phyloP scores from a whole-genome alignment of 1,284 basidiomycete genomes.

The Rhodotorula glutinis region DNA sequence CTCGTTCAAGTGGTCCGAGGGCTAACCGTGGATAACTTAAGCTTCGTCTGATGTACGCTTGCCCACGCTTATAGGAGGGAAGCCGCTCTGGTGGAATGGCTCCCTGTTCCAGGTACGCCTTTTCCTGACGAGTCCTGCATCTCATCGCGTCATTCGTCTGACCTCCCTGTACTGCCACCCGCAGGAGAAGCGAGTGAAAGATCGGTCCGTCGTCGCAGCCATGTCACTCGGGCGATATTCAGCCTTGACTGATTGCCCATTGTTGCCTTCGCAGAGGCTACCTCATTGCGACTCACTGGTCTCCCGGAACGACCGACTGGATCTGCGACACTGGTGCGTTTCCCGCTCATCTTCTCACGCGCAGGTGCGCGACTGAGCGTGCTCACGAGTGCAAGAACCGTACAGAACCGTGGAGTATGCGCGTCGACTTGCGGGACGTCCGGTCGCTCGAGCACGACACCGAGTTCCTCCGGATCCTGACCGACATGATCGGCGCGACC shows the following conservation, averaged over 20 bases:
- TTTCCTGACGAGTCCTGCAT: too few relatives aligned
- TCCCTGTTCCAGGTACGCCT: slow-evolving; percentile 21
- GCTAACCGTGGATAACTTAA: too few relatives aligned
- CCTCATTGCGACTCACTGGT: slow-evolving; percentile 38
- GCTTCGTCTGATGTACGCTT: too few relatives aligned
- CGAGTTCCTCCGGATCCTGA: slow-evolving; percentile 29
- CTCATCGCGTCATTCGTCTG: background rate
- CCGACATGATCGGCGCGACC: slow-evolving; percentile 38
- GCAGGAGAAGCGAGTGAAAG: slow-evolving; percentile 36
- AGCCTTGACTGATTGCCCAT: too few relatives aligned
- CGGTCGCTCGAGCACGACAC: slow-evolving; percentile 22
- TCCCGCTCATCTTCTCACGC: background rate
- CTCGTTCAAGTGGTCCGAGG: too few relatives aligned
- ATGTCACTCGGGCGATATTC: too few relatives aligned
- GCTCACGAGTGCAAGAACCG: background rate
- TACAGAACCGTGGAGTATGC: slow-evolving; percentile 23
- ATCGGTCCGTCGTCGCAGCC: slow-evolving; percentile 1
- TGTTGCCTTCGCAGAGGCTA: slow-evolving; percentile 16
- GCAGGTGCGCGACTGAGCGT: too few relatives aligned
- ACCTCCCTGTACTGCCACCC: background rate
- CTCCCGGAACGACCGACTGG: slow-evolving; percentile 35
- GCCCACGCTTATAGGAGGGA: background rate
- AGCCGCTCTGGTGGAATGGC: slow-evolving; percentile 38
- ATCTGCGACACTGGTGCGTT: slow-evolving; percentile 30
- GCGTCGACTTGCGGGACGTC: slow-evolving; percentile 33